Conservation (phyloP, 176 grass and related monocot species). For the Urochloa ruziziensis region DNA sequence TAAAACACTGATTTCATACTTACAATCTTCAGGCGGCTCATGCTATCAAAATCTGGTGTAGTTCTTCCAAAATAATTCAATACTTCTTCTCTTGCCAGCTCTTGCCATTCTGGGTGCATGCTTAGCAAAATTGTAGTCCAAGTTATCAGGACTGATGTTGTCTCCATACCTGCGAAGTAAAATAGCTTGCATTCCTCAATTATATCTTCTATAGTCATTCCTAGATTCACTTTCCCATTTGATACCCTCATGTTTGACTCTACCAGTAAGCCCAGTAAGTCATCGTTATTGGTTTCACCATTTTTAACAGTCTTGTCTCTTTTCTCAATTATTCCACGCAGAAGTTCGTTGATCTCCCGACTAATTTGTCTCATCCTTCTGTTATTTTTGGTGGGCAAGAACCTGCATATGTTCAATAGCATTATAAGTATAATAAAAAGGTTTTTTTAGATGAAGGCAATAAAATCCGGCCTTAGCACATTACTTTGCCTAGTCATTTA, state of each 20-base stretch:
- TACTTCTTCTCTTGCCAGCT: slow-evolving; percentile 70
- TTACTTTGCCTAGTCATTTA: background rate
- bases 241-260: slow-evolving; percentile 57
- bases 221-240: slow-evolving; percentile 37
- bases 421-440: background rate
- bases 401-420: slow-evolving; percentile 35
- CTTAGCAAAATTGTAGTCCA: slow-evolving; percentile 70
- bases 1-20: slow-evolving; percentile 26
- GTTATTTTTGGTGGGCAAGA: slow-evolving; percentile 65
- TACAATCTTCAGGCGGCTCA: slow-evolving; percentile 67
- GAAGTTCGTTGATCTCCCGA: slow-evolving; percentile 39
- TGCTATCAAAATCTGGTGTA: slow-evolving; percentile 54
- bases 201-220: slow-evolving; percentile 61
- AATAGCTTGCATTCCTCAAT: slow-evolving; percentile 91
- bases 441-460: no score
- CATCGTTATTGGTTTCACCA: slow-evolving; percentile 40
- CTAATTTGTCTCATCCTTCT: slow-evolving; percentile 48
- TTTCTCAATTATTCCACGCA: slow-evolving; percentile 60
- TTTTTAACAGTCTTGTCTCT: slow-evolving; percentile 43
- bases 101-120: slow-evolving; percentile 86
- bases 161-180: slow-evolving; percentile 86
- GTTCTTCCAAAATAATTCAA: slow-evolving; percentile 53
- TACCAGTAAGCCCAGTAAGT: slow-evolving; percentile 65
- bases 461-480: no score
- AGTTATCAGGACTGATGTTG: slow-evolving; percentile 75